Conservation (phyloP, 495 filamentous ascomycete species). For the Chaetomium tenue region DNA sequence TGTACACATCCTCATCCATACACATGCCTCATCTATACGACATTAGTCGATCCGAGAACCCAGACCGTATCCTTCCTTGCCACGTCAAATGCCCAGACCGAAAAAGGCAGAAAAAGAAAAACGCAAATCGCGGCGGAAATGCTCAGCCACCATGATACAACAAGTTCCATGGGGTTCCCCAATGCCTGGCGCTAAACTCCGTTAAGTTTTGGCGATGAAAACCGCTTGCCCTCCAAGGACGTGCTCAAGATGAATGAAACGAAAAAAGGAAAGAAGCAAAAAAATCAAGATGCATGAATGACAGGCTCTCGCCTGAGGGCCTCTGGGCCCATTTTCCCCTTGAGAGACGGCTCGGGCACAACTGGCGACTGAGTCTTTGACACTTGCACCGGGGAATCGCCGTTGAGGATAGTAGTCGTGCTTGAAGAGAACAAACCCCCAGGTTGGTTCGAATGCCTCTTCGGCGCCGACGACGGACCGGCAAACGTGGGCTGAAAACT, state of each 20-base stretch:
- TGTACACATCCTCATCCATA: conserved; percentile 20
- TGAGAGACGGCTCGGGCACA: conserved; percentile 24
- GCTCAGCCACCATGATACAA: not conserved
- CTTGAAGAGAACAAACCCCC: conserved; percentile 31
- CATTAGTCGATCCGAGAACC: conserved; percentile 16
- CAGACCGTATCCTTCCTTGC: conserved; percentile 4
- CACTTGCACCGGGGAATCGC: conserved; percentile 30
- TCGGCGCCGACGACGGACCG: conserved; percentile 32
- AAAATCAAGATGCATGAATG: conserved; percentile 29
- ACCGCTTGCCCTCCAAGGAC: conserved; percentile 5
- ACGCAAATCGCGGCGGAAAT: not conserved
- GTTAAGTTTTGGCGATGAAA: conserved; percentile 3
- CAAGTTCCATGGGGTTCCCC: not conserved
- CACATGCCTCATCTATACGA: conserved; percentile 19
- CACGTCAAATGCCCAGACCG: conserved; percentile 3
- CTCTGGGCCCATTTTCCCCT: conserved; percentile 27
- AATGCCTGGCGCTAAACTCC: conserved; percentile 13
- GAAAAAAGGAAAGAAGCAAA: conserved; percentile 3
- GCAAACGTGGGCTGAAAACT: conserved; percentile 21
- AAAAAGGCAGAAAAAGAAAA: not conserved
- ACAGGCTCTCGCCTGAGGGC: conserved; percentile 31
- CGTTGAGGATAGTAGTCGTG: conserved; percentile 27
- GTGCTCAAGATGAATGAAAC: conserved; percentile 6
- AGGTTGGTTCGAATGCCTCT: conserved; percentile 38
- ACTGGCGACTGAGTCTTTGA: conserved; percentile 27